Evolutionary conservation across 75 land plant genomes (phyloP).

Genomic region (Pinus tabuliformis): DNA sequence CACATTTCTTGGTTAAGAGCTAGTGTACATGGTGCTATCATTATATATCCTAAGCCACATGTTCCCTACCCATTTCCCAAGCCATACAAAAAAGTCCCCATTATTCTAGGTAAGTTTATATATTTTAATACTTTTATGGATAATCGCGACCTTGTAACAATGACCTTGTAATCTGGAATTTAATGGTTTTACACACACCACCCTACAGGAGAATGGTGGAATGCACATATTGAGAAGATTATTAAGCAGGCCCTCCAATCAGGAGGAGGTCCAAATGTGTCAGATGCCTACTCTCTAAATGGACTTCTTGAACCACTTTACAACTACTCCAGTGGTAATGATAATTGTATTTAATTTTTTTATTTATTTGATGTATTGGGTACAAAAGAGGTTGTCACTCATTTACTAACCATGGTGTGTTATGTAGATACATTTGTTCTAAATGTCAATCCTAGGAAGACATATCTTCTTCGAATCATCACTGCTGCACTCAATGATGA

Average conservation of each 20-base stretch:
- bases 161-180: no score
- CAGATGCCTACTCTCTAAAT: slow-evolving; percentile 41
- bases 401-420: no score
- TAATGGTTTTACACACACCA: no score
- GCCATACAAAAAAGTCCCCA: slow-evolving; percentile 34
- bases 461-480: slow-evolving; percentile 55
- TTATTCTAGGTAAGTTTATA: slow-evolving; percentile 39
- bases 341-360: no score
- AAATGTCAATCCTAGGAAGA: slow-evolving; percentile 39
- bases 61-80: slow-evolving; percentile 31
- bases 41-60: slow-evolving; percentile 37
- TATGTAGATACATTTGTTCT: slow-evolving; percentile 41
- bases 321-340: slow-evolving; percentile 19
- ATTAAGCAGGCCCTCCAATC: slow-evolving; percentile 1
- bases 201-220: slow-evolving; percentile 10
- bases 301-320: slow-evolving; percentile 48
- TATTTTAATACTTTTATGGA: background rate
- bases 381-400: no score
- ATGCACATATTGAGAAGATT: slow-evolving; percentile 3
- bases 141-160: no score
- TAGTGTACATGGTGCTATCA: slow-evolving; percentile 50
- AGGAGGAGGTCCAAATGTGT: slow-evolving; percentile 30
- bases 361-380: no score
- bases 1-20: slow-evolving; percentile 49
- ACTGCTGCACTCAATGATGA: slow-evolving; percentile 61